Evolutionary conservation across 176 grass and related monocot genomes (phyloP), one percentile per base, ranked within the genome.

Genomic region (Paspalum notatum): DNA sequence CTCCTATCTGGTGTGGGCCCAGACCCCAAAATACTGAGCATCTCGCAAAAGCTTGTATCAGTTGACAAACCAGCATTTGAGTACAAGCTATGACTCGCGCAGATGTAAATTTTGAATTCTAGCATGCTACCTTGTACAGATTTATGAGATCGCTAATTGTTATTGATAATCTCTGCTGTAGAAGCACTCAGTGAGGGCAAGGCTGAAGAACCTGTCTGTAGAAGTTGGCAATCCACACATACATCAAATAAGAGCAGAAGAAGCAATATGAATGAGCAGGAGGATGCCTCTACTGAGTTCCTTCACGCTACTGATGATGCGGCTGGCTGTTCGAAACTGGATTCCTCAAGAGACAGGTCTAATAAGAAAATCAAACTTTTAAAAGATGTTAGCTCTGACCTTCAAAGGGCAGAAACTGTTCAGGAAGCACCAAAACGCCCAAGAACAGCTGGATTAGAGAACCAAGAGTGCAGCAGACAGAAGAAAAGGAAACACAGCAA

Each of bases 401-500:
- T 11, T 72, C 32, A 7, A n/a, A 83, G 26, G 8, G 6, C 11
- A 21, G 38, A 55, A 73, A 59, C 27, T 76, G 38, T 27, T 74
- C 59, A 80, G 44, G 65, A 77, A 68, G 62, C 68, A 71, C 80
- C 46, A 10, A 92, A 92, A 70, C 80, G 80, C 22, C 56, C 52
- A 57, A 84, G 76, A 87, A 78, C 84, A 49, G 27, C 50, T 56
- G 7, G 54, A 67, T 4, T 57, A 60, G 79, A 71, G 72, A 86
- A 77, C 44, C 75, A 87, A 71, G 80, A 77, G 21, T 63, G 40
- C 66, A 76, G 27, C 67, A 67, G 57, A 40, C 45, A 43, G 67
- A 89, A 93, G 60, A 89, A 83, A 78, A 89, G 77, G 39, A 89
- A 84, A 84, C 41, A 68, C 56, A 76, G 44, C 61, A 84, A 89